A percentile compares a stretch with the other conserved stretches of the same genome.
These are phyloP conservation scores for Pestalotiopsis sp. DNA, from an alignment of 2,329 filamentous ascomycete species.

Conservation along the genomic window DNA sequence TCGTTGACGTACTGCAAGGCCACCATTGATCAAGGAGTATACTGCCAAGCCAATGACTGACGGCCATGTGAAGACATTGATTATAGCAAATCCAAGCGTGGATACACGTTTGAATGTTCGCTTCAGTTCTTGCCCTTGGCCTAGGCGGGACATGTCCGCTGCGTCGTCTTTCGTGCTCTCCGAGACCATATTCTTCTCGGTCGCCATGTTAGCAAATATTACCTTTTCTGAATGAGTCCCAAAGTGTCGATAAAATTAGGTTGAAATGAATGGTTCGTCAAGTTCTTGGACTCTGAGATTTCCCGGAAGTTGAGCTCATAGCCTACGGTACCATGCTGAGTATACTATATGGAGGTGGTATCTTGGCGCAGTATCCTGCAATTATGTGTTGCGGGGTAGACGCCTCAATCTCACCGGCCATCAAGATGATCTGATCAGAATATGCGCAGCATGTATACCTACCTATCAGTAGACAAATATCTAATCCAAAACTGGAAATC, in stretches of 20 bases:
- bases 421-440: not conserved
- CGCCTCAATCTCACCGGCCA: not conserved
- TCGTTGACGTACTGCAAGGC: not conserved
- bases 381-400: not conserved
- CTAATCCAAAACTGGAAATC: not conserved
- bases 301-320: fast-evolving
- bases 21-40: not conserved
- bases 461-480: not conserved
- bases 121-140: not conserved
- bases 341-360: not conserved
- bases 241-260: not conserved
- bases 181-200: not conserved
- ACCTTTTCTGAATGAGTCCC: not conserved
- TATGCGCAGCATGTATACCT: not conserved
- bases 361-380: not conserved
- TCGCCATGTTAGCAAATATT: not conserved
- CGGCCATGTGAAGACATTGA: not conserved
- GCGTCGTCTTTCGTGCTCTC: not conserved
- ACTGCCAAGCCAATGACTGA: not conserved
- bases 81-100: not conserved
- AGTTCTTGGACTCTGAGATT: not conserved
- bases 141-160: not conserved
- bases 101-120: not conserved
- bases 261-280: not conserved
- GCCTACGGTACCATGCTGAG: not conserved